Conservation (phyloP, 306 rosid genomes). For the Phaseolus lunatus region DNA sequence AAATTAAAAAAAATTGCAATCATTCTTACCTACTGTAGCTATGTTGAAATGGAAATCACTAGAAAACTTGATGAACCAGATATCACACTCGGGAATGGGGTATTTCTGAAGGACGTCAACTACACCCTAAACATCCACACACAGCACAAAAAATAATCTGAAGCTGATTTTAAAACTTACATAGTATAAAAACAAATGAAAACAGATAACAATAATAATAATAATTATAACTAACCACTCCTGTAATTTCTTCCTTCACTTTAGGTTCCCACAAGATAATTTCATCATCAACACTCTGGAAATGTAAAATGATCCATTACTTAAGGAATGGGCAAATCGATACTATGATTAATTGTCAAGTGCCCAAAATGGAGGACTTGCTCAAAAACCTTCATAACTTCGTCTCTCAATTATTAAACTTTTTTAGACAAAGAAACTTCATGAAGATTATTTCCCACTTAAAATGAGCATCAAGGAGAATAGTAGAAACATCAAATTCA, state of each 20-base stretch:
- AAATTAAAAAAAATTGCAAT: conserved; percentile 17
- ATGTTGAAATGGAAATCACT: conserved; percentile 85
- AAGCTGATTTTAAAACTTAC: conserved; percentile 9
- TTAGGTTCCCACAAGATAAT: conserved; percentile 94
- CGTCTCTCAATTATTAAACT: conserved; percentile 3
- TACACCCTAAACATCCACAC: conserved; percentile 63
- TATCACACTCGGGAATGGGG: conserved; percentile 95
- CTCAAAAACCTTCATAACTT: not conserved
- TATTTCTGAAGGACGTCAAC: conserved; percentile 95
- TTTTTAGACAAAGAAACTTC: not conserved
- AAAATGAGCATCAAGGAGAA: not conserved
- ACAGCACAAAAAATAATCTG: not conserved
- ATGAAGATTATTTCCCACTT: conserved; percentile 21
- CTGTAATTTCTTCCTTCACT: conserved; percentile 95
- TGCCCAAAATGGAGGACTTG: conserved; percentile 14
- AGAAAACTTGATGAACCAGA: conserved; percentile 98
- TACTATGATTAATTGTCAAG: conserved; percentile 11
- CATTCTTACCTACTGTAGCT: conserved; percentile 75
- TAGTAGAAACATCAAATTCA: not conserved
- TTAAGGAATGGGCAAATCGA: conserved; percentile 29
- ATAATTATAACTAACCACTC: conserved; percentile 83
- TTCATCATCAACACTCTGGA: conserved; percentile 95
- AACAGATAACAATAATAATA: conserved; percentile 10
- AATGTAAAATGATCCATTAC: conserved; percentile 33
- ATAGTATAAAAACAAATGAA: not conserved